These are phyloP conservation scores for Diatrype stigma DNA, from an alignment of 2,329 filamentous ascomycete species.

Conservation along the genomic window DNA sequence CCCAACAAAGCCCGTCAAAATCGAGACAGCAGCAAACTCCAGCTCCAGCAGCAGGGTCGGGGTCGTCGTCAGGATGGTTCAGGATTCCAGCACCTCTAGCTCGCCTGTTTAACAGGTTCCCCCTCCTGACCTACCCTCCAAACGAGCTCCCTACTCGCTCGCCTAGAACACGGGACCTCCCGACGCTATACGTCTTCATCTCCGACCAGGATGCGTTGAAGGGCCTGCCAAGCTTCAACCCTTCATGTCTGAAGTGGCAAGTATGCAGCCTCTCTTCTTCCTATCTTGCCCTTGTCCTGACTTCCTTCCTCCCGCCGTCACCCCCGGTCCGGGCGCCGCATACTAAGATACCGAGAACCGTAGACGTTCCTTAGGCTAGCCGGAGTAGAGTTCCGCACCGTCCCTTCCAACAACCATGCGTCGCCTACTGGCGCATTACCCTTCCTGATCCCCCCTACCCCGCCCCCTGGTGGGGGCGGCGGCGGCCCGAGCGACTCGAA, in stretches of 20 bases:
- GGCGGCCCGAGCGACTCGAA: conserved; percentile 28
- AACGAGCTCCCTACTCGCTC: conserved; percentile 63
- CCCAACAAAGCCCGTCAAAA: background rate
- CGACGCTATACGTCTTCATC: conserved; percentile 74
- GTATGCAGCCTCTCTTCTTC: conserved; percentile 41
- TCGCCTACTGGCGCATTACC: conserved; percentile 85
- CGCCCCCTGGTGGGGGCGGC: too few species aligned
- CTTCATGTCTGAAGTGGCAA: conserved; percentile 95
- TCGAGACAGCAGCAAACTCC: background rate
- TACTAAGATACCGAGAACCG: conserved; percentile 2
- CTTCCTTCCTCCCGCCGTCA: background rate
- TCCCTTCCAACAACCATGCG: conserved; percentile 84
- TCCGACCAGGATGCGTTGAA: conserved; percentile 55
- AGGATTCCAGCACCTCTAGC: conserved; percentile 71
- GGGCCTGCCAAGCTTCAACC: conserved; percentile 78
- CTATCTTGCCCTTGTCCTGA: background rate
- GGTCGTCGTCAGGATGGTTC: conserved; percentile 38
- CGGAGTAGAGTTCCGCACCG: conserved; percentile 60
- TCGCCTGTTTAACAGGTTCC: conserved; percentile 78
- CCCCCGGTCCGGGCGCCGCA: background rate
- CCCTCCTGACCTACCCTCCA: conserved; percentile 68
- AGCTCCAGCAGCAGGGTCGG: conserved; percentile 11
- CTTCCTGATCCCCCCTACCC: conserved; percentile 65
- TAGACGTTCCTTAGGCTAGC: conserved; percentile 81
- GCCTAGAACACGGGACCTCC: conserved; percentile 36